These are phyloP conservation scores for Xylariaceae sp. DNA, from an alignment of 2,329 filamentous ascomycete genomes.

Conservation along the genomic window DNA sequence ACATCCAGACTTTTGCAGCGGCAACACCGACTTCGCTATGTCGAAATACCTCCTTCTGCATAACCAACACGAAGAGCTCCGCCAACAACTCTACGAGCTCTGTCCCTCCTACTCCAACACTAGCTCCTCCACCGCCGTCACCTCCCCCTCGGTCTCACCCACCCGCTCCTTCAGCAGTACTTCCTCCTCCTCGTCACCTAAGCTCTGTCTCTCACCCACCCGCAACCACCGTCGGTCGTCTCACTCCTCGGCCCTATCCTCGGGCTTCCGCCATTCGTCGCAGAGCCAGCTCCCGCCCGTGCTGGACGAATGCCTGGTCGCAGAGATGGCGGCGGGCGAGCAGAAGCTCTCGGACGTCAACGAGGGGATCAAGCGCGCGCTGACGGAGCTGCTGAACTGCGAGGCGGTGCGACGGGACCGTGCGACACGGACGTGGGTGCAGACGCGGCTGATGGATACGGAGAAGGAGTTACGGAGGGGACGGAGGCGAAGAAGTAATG, in stretches of 20 bases:
- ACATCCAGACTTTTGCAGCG: constrained; percentile 12
- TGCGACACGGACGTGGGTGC: constrained; percentile 54
- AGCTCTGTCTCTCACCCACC: constrained; percentile 18
- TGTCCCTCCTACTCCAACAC: constrained; percentile 33
- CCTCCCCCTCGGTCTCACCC: constrained; percentile 56
- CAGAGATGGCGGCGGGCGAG: constrained; percentile 48
- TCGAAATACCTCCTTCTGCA: constrained; percentile 52
- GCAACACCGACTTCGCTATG: constrained; percentile 44
- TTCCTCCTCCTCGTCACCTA: constrained; percentile 28
- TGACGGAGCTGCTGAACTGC: constrained; percentile 60
- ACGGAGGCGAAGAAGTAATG: constrained; percentile 42
- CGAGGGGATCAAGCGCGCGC: constrained; percentile 56
- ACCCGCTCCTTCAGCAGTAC: constrained; percentile 51
- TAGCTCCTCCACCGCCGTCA: constrained; percentile 33
- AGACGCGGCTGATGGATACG: constrained; percentile 55
- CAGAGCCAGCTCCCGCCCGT: constrained; percentile 31
- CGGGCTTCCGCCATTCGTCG: constrained; percentile 10
- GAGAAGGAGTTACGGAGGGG: constrained; percentile 54
- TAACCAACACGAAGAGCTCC: constrained; percentile 50
- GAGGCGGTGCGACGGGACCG: constrained; percentile 47
- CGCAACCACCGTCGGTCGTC: constrained; percentile 25
- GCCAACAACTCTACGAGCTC: constrained; percentile 47
- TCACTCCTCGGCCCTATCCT: constrained; percentile 13
- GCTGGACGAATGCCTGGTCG: constrained; percentile 42
- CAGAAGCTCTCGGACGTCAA: constrained; percentile 52